Conservation (phyloP, 768 basidiomycete genomes). For the Cystobasidium ongulense region DNA sequence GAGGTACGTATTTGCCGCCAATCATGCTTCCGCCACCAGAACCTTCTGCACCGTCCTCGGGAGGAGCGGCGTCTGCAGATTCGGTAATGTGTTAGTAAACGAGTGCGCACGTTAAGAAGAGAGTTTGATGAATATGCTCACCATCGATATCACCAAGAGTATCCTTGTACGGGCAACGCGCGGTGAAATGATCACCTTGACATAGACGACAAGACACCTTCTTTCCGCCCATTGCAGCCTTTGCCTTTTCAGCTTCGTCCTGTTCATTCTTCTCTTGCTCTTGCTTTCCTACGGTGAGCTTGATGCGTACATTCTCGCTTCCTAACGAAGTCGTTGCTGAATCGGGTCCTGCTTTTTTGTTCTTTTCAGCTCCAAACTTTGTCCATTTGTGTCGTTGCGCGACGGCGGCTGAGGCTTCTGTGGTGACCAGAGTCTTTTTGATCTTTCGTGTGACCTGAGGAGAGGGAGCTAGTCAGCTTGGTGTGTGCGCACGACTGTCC, state of each 20-base stretch:
- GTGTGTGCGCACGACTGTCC: neutral
- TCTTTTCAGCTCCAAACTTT: conserved; percentile 82
- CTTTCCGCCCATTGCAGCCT: conserved; percentile 50
- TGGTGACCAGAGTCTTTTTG: conserved; percentile 76
- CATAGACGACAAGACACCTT: conserved; percentile 88
- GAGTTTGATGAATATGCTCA: conserved; percentile 38
- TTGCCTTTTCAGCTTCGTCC: conserved; percentile 50
- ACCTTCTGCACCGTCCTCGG: conserved; percentile 23
- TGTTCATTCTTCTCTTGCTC: conserved; percentile 39
- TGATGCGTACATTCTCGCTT: conserved; percentile 62
- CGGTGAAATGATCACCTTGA: conserved; percentile 94
- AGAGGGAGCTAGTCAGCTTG: neutral
- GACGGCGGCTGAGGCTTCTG: conserved; percentile 84
- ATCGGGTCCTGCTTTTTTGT: conserved; percentile 79
- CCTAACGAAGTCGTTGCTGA: conserved; percentile 82
- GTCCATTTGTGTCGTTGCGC: conserved; percentile 57
- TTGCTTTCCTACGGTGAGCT: conserved; percentile 46
- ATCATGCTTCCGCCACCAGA: conserved; percentile 42
- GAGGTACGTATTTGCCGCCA: conserved; percentile 83
- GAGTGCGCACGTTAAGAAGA: neutral
- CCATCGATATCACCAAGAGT: conserved; percentile 63
- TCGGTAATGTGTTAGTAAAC: neutral
- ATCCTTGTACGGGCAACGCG: conserved; percentile 97
- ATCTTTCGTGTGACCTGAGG: conserved; percentile 75
- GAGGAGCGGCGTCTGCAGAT: neutral